A percentile compares a stretch with the other conserved stretches of the same genome.
These are phyloP conservation scores for Lentinula sp. DNA, from an alignment of 768 basidiomycete genomes.

Conservation along the genomic window DNA sequence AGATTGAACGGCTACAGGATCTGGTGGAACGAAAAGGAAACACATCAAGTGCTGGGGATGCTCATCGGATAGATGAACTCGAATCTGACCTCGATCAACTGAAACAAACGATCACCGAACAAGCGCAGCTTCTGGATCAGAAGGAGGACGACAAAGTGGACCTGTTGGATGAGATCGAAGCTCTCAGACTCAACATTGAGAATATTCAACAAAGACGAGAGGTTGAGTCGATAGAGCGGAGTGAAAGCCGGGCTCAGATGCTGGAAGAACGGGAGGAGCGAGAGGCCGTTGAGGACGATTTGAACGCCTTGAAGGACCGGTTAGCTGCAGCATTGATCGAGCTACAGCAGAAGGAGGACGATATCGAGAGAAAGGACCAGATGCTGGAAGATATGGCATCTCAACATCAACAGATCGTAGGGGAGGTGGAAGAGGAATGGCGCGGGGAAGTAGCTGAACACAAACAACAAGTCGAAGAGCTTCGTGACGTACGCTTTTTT, in stretches of 20 bases:
- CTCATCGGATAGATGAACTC: conserved; percentile 47
- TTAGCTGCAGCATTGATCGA: conserved; percentile 79
- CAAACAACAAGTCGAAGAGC: conserved; percentile 71
- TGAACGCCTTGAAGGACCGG: conserved; percentile 70
- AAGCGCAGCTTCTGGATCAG: conserved; percentile 45
- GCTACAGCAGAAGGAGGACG: conserved; percentile 82
- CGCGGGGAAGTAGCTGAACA: conserved; percentile 82
- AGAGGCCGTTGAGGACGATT: conserved; percentile 73
- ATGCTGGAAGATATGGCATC: conserved; percentile 76
- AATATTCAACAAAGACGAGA: conserved; percentile 56
- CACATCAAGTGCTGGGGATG: conserved; percentile 31
- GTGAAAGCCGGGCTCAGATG: conserved; percentile 65
- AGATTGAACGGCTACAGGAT: conserved; percentile 69
- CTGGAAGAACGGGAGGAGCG: conserved; percentile 69
- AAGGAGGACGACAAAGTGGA: conserved; percentile 72
- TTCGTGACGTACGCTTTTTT: conserved; percentile 52
- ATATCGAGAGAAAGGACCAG: conserved; percentile 69
- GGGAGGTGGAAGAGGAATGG: conserved; percentile 80
- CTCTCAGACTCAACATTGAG: conserved; percentile 61
- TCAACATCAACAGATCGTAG: conserved; percentile 69
- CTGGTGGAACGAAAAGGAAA: conserved; percentile 55
- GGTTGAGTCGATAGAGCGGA: conserved; percentile 61
- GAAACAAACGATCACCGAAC: conserved; percentile 48
- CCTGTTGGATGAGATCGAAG: conserved; percentile 58
- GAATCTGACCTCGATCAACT: conserved; percentile 63